Evolutionary conservation across 495 filamentous ascomycete genomes (phyloP), one percentile per base, ranked within the genome.

Genomic region (Viridothelium virens): DNA sequence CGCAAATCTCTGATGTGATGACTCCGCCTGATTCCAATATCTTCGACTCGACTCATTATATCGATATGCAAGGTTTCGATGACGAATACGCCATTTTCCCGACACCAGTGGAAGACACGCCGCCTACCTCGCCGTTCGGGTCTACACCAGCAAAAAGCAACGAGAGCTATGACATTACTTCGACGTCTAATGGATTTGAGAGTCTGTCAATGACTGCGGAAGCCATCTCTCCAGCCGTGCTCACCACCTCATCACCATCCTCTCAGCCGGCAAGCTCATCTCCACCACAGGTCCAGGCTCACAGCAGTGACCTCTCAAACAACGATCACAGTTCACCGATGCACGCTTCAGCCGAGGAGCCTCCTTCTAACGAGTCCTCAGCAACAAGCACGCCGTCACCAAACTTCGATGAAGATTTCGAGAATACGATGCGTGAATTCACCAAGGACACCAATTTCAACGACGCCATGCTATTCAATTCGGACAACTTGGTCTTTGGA

Each of bases 11-110:
- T 6, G 53, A 59, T 36, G 53, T 59, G 5, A 36, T 36, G 31
- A 59, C 53, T 7, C 53, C 53, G 5, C 53, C 53, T 10, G 53
- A 59, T 10, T 59, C 53, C 18, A 59, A 59, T 36, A 36, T 34
- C 31, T 59, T 59, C 31, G 53, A 59, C 14, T 11, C 53, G 3
- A 36, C n/a, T 9, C 11, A 59, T 14, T 59, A 34, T 36, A 59
- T 59, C 31, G 53, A 59, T 36, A 59, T 59, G 53, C 53, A 59
- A 36, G 31, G 25, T 10, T 34, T 59, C 31, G 53, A 59, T 34
- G 53, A 59, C 25, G 53, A 59, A 33, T 59, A 59, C 53, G 31
- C 31, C 18, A 59, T 9, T 2, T 36, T 59, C 53, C 25, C 53
- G 14, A 18, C 53, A 31, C 31, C 18, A 10, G 10, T 59, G 53